Percentiles rank a stretch among this genome's conserved stretches.
Conservation (phyloP, 805 yeast species). For the Zygosaccharomyces kombuchaensis region DNA sequence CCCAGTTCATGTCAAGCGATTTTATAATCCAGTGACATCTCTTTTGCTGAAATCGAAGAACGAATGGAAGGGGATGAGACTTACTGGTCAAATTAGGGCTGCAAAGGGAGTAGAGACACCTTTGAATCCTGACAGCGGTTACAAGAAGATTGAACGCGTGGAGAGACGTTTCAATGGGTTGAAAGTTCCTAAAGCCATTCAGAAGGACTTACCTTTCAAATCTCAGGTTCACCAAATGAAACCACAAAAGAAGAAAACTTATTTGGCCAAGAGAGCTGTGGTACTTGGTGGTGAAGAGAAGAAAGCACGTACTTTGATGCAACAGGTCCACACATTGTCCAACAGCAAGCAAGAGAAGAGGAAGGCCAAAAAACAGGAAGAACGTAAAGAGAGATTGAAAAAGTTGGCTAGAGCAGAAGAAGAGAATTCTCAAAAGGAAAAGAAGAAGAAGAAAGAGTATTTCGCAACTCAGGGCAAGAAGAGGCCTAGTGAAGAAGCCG, state of each 20-base stretch:
- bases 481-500: constrained; percentile 40
- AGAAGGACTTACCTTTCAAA: constrained; percentile 78
- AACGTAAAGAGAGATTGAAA: constrained; percentile 70
- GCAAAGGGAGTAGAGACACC: constrained; percentile 65
- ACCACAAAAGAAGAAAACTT: constrained; percentile 79
- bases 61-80: constrained; percentile 94
- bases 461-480: constrained; percentile 69
- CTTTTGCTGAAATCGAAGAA: constrained; percentile 68
- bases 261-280: constrained; percentile 87
- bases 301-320: constrained; percentile 85
- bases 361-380: constrained; percentile 64
- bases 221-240: constrained; percentile 87
- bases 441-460: constrained; percentile 81
- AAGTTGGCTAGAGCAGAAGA: constrained; percentile 72
- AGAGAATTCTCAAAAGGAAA: constrained; percentile 65
- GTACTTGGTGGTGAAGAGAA: constrained; percentile 89
- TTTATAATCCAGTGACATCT: constrained; percentile 95
- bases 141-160: constrained; percentile 71
- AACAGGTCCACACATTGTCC: constrained; percentile 77
- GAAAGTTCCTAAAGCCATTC: constrained; percentile 76
- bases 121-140: constrained; percentile 45
- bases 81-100: constrained; percentile 91
- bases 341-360: constrained; percentile 81
- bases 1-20: constrained; percentile 84
- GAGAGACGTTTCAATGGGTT: constrained; percentile 85